Conservation (phyloP, 768 basidiomycete species). For the Tremella yokohamensis region DNA sequence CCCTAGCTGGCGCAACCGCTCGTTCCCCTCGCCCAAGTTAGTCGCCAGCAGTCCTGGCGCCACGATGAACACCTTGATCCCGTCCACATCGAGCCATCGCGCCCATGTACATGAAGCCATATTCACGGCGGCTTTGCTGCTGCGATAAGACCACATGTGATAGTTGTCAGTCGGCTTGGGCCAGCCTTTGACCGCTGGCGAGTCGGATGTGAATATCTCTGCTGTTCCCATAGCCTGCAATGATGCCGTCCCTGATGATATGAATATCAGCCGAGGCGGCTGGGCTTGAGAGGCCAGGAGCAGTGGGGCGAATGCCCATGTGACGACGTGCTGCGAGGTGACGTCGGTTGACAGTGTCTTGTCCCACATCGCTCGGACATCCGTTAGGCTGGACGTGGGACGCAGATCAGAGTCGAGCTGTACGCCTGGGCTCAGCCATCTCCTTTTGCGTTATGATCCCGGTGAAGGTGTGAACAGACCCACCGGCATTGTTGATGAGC, state of each 20-base stretch:
- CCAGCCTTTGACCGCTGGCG: conserved; percentile 17
- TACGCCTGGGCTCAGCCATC: not conserved
- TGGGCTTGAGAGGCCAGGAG: conserved; percentile 16
- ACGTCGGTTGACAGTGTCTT: conserved; percentile 6
- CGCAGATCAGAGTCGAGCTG: conserved; percentile 1
- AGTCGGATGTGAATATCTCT: not conserved
- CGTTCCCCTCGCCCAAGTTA: conserved; percentile 12
- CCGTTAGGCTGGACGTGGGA: too few relatives aligned
- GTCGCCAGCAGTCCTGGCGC: conserved; percentile 33
- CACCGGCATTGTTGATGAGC: conserved; percentile 1
- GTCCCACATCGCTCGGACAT: conserved; percentile 14
- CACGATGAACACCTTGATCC: conserved; percentile 23
- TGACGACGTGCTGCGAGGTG: conserved; percentile 25
- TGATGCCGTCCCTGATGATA: conserved; percentile 16
- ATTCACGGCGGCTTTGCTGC: conserved; percentile 32
- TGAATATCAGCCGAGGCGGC: conserved; percentile 20
- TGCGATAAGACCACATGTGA: conserved; percentile 21
- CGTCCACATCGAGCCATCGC: conserved; percentile 26
- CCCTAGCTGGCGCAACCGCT: not conserved
- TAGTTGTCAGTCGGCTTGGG: conserved; percentile 9
- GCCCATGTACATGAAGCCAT: conserved; percentile 33
- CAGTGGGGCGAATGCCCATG: conserved; percentile 22
- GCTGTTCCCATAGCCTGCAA: conserved; percentile 1
- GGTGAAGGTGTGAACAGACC: not conserved
- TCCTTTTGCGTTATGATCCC: not conserved